Evolutionary conservation across 2,329 filamentous ascomycete genomes (phyloP).

Genomic region (Monilinia aucupariae): DNA sequence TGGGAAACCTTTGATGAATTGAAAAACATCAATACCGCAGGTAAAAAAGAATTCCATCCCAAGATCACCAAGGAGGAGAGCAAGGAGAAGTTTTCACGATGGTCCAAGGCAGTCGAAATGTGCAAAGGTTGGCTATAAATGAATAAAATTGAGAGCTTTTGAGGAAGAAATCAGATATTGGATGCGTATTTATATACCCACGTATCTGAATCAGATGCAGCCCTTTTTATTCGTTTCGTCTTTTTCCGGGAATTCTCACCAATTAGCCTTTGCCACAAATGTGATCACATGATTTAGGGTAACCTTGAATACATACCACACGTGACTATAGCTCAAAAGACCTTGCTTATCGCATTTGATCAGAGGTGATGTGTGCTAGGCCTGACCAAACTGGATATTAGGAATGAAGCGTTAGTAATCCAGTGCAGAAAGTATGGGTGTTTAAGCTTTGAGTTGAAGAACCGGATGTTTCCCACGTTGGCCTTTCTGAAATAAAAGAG

Average conservation of each 20-base stretch:
- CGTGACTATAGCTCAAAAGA: neutral
- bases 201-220: neutral
- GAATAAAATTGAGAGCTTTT: neutral
- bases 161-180: neutral
- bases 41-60: constrained; percentile 65
- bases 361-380: neutral
- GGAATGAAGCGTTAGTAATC: too few species aligned
- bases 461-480: too few species aligned
- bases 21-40: constrained; percentile 64
- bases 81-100: constrained; percentile 43
- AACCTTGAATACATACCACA: accelerated
- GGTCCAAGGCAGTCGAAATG: constrained; percentile 56
- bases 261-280: neutral
- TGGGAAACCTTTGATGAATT: constrained; percentile 73
- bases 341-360: neutral
- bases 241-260: neutral
- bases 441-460: too few species aligned
- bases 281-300: neutral
- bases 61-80: constrained; percentile 45
- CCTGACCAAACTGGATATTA: too few species aligned
- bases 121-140: constrained; percentile 25
- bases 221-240: neutral
- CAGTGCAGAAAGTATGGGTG: too few species aligned
- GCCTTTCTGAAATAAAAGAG: too few species aligned
- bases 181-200: neutral